Conservation (phyloP, 2,329 filamentous ascomycete species). For the Alternaria postmessia region DNA sequence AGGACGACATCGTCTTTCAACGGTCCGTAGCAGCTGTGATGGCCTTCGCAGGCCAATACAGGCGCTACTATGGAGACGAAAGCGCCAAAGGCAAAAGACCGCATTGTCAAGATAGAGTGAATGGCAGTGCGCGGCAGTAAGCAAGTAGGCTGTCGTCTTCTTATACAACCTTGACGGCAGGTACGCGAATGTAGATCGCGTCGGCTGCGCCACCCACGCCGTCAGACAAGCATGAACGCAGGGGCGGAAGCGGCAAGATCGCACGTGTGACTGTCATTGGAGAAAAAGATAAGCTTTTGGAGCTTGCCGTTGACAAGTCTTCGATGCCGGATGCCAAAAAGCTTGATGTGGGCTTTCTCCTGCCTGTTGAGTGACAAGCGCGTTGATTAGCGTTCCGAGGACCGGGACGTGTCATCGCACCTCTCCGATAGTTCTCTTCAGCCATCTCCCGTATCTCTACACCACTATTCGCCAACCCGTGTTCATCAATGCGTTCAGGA, state of each 20-base stretch:
- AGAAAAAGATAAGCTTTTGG: constrained; percentile 33
- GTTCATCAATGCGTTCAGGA: neutral
- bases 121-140: neutral
- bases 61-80: constrained; percentile 18
- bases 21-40: constrained; percentile 52
- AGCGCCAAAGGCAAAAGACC: constrained; percentile 10
- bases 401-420: constrained; percentile 10
- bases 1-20: constrained; percentile 50
- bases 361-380: constrained; percentile 30
- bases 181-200: neutral
- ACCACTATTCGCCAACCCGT: neutral
- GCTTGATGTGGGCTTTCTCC: constrained; percentile 29
- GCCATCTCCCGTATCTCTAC: neutral
- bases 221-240: neutral
- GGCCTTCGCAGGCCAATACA: constrained; percentile 40
- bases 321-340: constrained; percentile 11
- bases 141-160: constrained; percentile 1
- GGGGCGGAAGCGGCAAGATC: constrained; percentile 2
- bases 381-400: constrained; percentile 20
- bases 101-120: constrained; percentile 19
- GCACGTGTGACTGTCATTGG: constrained; percentile 27
- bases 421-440: constrained; percentile 6
- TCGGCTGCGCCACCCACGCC: neutral
- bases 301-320: constrained; percentile 23
- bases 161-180: constrained; percentile 13